phyloP scores from a whole-genome alignment of 1,284 basidiomycete genomes.

The Puccinia novopanici region DNA sequence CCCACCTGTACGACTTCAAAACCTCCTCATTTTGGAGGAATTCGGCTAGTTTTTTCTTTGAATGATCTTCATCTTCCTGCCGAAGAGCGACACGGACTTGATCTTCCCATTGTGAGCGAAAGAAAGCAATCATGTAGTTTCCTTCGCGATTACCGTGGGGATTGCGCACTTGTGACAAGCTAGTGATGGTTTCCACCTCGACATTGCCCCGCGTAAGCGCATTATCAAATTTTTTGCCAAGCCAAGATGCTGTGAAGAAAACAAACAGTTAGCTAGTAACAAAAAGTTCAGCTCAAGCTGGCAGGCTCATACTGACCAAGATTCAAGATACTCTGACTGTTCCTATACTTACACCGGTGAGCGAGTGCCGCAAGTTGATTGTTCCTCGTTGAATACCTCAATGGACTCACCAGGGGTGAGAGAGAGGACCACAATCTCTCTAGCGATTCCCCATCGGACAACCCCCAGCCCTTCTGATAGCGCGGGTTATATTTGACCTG shows the following conservation, averaged over 20 bases:
- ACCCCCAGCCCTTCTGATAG: background rate
- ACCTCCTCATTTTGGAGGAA: background rate
- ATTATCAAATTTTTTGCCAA: background rate
- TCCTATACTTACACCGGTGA: background rate
- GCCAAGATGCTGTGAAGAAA: background rate
- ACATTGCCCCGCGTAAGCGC: background rate
- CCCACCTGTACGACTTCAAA: background rate
- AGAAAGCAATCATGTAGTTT: background rate
- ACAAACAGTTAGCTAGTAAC: background rate
- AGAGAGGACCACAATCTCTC: constrained; percentile 7
- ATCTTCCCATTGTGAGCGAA: background rate
- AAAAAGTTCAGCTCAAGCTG: background rate
- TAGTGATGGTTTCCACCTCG: background rate
- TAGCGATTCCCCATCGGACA: background rate
- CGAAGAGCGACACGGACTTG: background rate
- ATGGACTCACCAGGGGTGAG: background rate
- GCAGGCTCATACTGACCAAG: background rate
- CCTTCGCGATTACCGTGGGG: background rate
- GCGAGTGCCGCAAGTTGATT: background rate
- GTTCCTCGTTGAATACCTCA: constrained; percentile 21
- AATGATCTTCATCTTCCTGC: background rate
- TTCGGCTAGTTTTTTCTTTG: background rate
- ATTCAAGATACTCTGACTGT: background rate
- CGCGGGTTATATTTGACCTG: constrained; percentile 12
- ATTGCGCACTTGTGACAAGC: background rate